Percentiles rank a stretch among this genome's conserved stretches.
These are phyloP conservation scores for Dillenia suffruticosa DNA, from an alignment of 164 flowering plant genomes.

Conservation along the genomic window DNA sequence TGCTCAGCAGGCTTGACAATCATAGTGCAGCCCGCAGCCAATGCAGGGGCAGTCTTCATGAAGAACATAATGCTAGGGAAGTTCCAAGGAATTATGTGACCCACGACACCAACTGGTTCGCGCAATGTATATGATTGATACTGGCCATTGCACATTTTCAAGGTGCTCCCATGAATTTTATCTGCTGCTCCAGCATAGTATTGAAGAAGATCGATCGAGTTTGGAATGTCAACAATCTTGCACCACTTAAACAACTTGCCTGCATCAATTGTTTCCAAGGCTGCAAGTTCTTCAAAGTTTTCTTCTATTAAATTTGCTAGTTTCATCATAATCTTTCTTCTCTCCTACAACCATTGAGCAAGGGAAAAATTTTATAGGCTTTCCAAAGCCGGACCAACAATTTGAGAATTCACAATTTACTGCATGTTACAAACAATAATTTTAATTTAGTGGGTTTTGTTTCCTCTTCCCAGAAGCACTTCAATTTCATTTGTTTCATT, in stretches of 20 bases:
- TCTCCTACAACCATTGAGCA: conserved; percentile 31
- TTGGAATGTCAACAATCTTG: conserved; percentile 43
- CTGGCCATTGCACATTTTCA: conserved; percentile 43
- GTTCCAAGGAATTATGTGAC: conserved; percentile 84
- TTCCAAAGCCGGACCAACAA: no score
- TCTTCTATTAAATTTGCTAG: conserved; percentile 65
- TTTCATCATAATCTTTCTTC: conserved; percentile 60
- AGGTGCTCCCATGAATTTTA: conserved; percentile 72
- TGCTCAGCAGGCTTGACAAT: conserved; percentile 90
- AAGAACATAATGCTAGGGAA: conserved; percentile 47
- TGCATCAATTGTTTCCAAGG: conserved; percentile 55
- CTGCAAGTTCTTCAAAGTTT: conserved; percentile 61
- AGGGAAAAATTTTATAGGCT: background rate
- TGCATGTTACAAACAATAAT: no score
- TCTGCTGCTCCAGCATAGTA: conserved; percentile 91
- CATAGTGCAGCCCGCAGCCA: conserved; percentile 89
- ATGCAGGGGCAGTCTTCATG: conserved; percentile 59
- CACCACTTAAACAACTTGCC: conserved; percentile 46
- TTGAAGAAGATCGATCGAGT: conserved; percentile 28
- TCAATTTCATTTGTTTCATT: no score
- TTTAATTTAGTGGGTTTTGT: no score
- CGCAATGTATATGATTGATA: conserved; percentile 59
- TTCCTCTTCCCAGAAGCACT: no score
- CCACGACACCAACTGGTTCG: conserved; percentile 86
- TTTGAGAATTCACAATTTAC: no score